Conservation (phyloP, 208 protist species). For the Acanthamoeba quina region DNA sequence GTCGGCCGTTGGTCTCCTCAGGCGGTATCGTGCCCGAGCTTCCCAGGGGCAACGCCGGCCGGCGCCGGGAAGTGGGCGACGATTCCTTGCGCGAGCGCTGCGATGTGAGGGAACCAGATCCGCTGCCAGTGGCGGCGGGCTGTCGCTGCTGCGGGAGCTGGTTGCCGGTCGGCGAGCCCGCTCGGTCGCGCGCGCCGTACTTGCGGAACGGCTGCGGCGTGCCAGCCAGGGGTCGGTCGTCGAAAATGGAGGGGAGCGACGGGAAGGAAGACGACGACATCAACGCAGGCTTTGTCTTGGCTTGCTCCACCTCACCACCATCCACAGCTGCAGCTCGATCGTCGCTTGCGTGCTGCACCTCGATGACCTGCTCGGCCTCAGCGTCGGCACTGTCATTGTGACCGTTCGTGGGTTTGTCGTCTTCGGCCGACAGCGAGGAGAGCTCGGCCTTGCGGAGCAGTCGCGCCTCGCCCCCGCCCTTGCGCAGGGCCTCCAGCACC, state of each 20-base stretch:
- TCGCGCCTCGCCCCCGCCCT: neutral
- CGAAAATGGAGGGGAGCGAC: neutral
- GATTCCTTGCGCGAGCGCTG: neutral
- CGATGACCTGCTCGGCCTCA: neutral
- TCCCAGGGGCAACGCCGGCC: too few species aligned
- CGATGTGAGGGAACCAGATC: too few species aligned
- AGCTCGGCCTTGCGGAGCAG: neutral
- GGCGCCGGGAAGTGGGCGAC: neutral
- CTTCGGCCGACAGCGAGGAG: too few species aligned
- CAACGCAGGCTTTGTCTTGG: neutral
- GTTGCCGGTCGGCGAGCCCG: neutral
- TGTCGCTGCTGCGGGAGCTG: neutral
- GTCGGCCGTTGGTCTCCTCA: neutral
- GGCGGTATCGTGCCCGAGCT: too few species aligned
- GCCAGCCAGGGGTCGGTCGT: neutral
- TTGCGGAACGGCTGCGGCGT: neutral
- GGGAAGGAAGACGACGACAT: neutral
- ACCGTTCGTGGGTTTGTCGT: neutral
- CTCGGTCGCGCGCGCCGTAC: neutral
- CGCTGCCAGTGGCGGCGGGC: too few species aligned
- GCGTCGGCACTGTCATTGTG: too few species aligned
- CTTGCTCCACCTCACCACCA: neutral
- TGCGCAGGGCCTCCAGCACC: neutral
- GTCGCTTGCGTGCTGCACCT: neutral
- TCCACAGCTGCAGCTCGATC: too few species aligned